Evolutionary conservation across 2,329 filamentous ascomycete species (phyloP).

Genomic region (Alternaria gansuensis): DNA sequence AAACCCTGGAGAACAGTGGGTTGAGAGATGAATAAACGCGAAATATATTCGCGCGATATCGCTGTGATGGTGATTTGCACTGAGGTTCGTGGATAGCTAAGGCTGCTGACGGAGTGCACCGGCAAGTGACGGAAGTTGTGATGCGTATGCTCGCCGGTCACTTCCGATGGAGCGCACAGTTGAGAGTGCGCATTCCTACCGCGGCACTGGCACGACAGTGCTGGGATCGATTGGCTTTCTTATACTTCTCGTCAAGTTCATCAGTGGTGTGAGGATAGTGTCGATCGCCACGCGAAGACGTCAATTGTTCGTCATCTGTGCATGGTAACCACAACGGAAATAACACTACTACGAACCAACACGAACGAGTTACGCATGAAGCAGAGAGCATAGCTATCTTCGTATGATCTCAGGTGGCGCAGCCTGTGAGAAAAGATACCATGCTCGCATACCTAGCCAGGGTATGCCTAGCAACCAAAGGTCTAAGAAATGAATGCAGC

Average conservation of each 20-base stretch:
- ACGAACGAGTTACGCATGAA: neutral
- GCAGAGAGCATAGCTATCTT: neutral
- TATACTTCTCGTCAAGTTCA: conserved; percentile 7
- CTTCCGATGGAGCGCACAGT: conserved; percentile 19
- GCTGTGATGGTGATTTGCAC: conserved; percentile 20
- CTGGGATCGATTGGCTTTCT: neutral
- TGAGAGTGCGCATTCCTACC: conserved; percentile 2
- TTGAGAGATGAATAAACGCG: conserved; percentile 9
- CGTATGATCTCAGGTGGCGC: neutral
- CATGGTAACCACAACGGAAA: conserved; percentile 5
- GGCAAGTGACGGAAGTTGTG: conserved; percentile 40
- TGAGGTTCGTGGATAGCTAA: conserved; percentile 26
- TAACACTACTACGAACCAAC: neutral
- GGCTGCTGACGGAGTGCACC: conserved; percentile 35
- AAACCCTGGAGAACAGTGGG: conserved; percentile 15
- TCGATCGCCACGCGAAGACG: conserved; percentile 11
- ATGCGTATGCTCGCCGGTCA: conserved; percentile 31
- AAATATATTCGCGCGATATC: conserved; percentile 11
- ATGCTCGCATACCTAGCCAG: neutral
- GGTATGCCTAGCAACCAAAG: neutral
- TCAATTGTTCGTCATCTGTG: conserved; percentile 10
- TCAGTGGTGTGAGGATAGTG: neutral
- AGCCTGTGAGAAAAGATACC: neutral
- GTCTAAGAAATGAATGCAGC: neutral
- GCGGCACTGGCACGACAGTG: conserved; percentile 1